Base-by-base conservation (phyloP, 306 rosid species). In the Comarum palustre region DNA sequence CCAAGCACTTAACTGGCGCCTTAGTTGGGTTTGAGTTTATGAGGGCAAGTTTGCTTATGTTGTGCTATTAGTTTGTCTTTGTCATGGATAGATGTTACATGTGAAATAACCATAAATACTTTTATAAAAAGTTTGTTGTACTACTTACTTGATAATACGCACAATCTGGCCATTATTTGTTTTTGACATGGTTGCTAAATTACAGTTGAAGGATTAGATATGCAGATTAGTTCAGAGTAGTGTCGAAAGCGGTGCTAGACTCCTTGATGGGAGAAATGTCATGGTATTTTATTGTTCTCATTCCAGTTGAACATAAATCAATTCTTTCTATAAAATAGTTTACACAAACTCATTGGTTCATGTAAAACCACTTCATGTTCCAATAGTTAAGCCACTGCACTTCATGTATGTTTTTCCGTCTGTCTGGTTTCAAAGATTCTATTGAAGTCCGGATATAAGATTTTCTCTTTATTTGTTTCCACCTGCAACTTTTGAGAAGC, bases 221-320 rank as follows among this genome's bases (percentile, higher is more conserved):
- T 77, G 89, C 76, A 80, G 80, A 55, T 70, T 87, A 80, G 84
- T 90, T 75, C 87, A 84, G 77, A 82, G 71, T 76, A 80, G 85
- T 79, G 80, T 82, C 45, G 90, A 90, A 82, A 75, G 63, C 73
- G 90, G 92, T 54, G 90, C 96, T 38, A 87, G 86, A 79, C 83
- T 87, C 42, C 71, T 87, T 67, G 90, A 90, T 73, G 90, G 96
- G 74, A 84, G 96, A 79, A 42, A 84, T 54, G 59, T 85, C 32
- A 68, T 75, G 92, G 96, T 87, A 85, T 69, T 36, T 25, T 68
- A 45, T 71, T n/a, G 20, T 55, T 58, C 73, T 66, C 75, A 19
- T 64, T 69, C n/a, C 55, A 31, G 77, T 75, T 65, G 58, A 19
- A 24, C 66, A 50, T 39, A 27, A 19, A 72, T 34, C 47, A 42